Conservation (phyloP, 176 grass and related monocot species). For the Lolium perenne region DNA sequence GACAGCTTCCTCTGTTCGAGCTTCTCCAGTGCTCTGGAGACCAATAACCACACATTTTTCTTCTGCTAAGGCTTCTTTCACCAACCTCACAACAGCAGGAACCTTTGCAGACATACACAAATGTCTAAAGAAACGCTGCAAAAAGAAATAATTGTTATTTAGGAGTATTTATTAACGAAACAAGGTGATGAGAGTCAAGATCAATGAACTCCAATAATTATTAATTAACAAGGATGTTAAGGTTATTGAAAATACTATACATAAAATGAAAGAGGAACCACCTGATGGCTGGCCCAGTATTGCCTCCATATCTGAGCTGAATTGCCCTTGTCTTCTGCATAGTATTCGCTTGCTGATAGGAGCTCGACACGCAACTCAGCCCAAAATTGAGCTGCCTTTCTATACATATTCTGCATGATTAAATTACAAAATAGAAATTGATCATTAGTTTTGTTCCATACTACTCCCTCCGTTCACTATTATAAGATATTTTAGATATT, state of each 20-base stretch:
- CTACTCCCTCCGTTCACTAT: not conserved
- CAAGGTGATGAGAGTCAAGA: not conserved
- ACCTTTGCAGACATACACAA: conserved; percentile 98
- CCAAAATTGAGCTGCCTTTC: conserved; percentile 92
- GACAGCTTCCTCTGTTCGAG: conserved; percentile 94
- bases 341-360: conserved; percentile 79
- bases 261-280: conserved; percentile 47
- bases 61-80: conserved; percentile 77
- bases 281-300: conserved; percentile 99
- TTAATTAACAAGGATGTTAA: conserved; percentile 16
- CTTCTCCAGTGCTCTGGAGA: conserved; percentile 98
- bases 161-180: conserved; percentile 24
- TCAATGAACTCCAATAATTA: conserved; percentile 10
- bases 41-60: conserved; percentile 94
- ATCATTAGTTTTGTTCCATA: conserved; percentile 12
- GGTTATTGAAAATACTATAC: conserved; percentile 9
- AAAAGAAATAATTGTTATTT: conserved; percentile 33
- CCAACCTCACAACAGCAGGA: conserved; percentile 79
- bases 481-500: too few relatives aligned
- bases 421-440: conserved; percentile 28
- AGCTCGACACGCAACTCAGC: conserved; percentile 90
- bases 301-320: conserved; percentile 81
- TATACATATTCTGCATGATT: conserved; percentile 86
- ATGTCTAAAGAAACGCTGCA: conserved; percentile 96
- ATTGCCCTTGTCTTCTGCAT: conserved; percentile 78